Conservation (phyloP, 2,329 filamentous ascomycete species). For the Scedosporium minutisporum region DNA sequence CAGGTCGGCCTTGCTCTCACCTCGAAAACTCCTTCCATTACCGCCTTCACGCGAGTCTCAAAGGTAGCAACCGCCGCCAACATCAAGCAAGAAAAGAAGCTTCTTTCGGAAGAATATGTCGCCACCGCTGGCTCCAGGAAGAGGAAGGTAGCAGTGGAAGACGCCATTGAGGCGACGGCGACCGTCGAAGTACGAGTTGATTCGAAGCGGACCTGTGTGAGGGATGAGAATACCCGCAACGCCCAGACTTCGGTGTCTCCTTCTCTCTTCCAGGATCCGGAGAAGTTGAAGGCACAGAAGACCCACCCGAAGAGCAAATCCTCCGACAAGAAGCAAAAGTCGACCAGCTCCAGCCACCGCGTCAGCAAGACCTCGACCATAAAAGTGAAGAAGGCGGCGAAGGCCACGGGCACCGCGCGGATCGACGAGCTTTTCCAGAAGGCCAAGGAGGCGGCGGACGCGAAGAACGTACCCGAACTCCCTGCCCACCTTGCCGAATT, state of each 20-base stretch:
- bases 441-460: constrained; percentile 4
- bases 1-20: constrained; percentile 11
- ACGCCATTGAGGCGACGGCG: neutral
- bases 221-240: neutral
- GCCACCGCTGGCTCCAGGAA: constrained; percentile 4
- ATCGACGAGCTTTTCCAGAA: constrained; percentile 32
- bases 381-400: constrained; percentile 14
- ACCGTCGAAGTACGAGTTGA: neutral
- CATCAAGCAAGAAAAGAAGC: neutral
- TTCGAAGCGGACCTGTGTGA: constrained; percentile 3
- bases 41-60: constrained; percentile 36
- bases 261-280: constrained; percentile 3
- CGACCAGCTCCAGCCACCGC: neutral
- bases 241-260: neutral
- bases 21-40: constrained; percentile 22
- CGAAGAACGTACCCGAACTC: constrained; percentile 25
- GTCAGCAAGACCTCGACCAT: constrained; percentile 15
- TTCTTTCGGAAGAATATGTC: constrained; percentile 3
- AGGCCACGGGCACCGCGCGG: constrained; percentile 8
- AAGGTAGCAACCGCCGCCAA: constrained; percentile 21
- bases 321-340: neutral
- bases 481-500: constrained; percentile 48
- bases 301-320: neutral
- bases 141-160: constrained; percentile 1
- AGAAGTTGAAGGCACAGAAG: constrained; percentile 2